phyloP scores from a whole-genome alignment of 78 protist genomes.

The Diacronema lutheri region DNA sequence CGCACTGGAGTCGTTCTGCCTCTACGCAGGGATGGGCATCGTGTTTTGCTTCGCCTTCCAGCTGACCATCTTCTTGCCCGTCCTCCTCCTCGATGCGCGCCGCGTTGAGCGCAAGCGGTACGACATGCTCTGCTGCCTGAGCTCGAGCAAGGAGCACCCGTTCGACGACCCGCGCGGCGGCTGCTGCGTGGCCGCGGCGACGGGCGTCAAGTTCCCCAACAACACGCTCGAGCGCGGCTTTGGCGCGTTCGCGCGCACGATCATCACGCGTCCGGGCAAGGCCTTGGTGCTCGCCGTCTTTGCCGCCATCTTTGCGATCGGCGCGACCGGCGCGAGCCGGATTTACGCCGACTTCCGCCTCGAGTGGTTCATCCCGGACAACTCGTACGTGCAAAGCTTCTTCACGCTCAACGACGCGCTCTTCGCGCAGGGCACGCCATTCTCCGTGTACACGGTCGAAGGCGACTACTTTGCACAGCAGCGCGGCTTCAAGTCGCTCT shows the following conservation, averaged over 20 bases:
- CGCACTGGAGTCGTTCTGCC: conserved; percentile 33
- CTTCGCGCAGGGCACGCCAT: no score
- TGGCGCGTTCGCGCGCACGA: not conserved
- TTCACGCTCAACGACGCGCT: not conserved
- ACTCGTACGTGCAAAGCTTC: not conserved
- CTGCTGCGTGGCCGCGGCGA: not conserved
- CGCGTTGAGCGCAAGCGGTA: not conserved
- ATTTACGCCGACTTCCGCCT: not conserved
- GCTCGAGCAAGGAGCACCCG: no score
- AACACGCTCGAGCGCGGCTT: not conserved
- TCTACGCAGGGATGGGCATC: conserved; percentile 34
- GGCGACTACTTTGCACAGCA: no score
- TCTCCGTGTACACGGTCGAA: no score
- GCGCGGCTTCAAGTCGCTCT: no score
- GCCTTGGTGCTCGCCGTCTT: not conserved
- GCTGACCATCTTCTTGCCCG: conserved; percentile 15
- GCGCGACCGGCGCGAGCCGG: not conserved
- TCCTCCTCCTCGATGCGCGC: not conserved
- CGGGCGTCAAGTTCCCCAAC: not conserved
- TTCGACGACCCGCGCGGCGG: no score
- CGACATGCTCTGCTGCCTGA: conserved; percentile 17
- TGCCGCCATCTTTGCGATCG: not conserved
- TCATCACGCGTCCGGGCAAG: not conserved
- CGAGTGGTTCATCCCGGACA: conserved; percentile 12
- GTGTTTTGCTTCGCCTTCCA: conserved; percentile 12